Evolutionary conservation across 2,329 filamentous ascomycete species (phyloP).

Genomic region (Acrocalymma vagum): DNA sequence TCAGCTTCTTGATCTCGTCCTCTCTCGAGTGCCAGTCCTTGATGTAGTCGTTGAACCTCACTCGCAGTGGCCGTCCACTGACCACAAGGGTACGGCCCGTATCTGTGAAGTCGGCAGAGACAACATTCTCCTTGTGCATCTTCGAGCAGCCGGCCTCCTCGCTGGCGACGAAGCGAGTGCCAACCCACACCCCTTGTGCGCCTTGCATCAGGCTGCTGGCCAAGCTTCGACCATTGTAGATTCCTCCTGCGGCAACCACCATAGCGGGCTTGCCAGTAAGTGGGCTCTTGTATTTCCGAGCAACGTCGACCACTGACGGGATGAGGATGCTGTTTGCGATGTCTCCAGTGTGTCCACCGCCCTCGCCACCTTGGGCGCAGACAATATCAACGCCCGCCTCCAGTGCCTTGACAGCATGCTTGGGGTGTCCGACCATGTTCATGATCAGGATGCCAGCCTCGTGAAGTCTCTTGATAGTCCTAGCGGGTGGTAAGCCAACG

Average conservation of each 20-base stretch:
- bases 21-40: conserved; percentile 80
- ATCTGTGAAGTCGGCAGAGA: conserved; percentile 79
- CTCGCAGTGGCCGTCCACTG: conserved; percentile 80
- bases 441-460: conserved; percentile 83
- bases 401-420: conserved; percentile 88
- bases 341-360: conserved; percentile 91
- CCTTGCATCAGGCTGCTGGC: conserved; percentile 88
- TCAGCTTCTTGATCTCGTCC: conserved; percentile 77
- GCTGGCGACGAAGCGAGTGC: conserved; percentile 88
- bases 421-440: conserved; percentile 97
- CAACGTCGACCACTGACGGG: conserved; percentile 86
- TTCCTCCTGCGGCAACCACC: conserved; percentile 89
- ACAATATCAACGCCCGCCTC: conserved; percentile 88
- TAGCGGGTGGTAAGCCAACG: conserved; percentile 82
- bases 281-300: conserved; percentile 73
- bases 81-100: conserved; percentile 85
- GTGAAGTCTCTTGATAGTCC: conserved; percentile 80
- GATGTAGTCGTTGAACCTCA: conserved; percentile 85
- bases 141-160: conserved; percentile 82
- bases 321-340: conserved; percentile 87
- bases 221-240: conserved; percentile 81
- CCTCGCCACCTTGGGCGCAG: conserved; percentile 91
- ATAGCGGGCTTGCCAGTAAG: conserved; percentile 76
- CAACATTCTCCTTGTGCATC: conserved; percentile 84
- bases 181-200: conserved; percentile 90